Evolutionary conservation across 2,329 filamentous ascomycete species (phyloP), one percentile per base, ranked within the genome.

Genomic region (Colletotrichum navitas): DNA sequence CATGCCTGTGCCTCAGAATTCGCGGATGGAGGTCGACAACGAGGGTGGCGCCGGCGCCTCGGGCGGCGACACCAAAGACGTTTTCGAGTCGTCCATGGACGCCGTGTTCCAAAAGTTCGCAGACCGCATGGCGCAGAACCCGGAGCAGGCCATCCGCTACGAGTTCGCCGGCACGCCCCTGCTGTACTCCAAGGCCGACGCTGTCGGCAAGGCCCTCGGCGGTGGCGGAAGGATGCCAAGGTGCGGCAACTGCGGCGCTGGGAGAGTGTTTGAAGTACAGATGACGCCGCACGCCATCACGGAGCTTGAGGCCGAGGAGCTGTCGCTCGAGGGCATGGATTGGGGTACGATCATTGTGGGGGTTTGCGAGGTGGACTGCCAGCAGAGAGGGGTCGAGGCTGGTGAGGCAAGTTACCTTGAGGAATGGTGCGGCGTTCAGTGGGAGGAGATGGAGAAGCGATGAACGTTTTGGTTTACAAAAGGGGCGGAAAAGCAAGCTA

Each of bases 341-440:
- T 99, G 96, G 96, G 95, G 95, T 0, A 98, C 94, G 0, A 88
- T 99, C 11, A 90, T 99, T 69, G 85, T 98, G 47, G 94, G 90
- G 0, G 94, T 97, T 10, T 99, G 96, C 80, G 89, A 88, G 74
- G 89, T 83, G 78, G 94, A 98, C 80, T 98, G 96, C 79, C 85
- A 87, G 76, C 89, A 90, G 21, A 80, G 81, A 7, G 87, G 88
- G 0, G 86, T 90, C 8, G 81, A 82, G 16, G 84, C 87, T 45
- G 92, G 90, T 0, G 87, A 90, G 77, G 88, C 91, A 0, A 93
- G 91, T 1, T 98, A 97, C 82, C 78, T 94, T 24, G 96, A 98
- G 84, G 96, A 99, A 82, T 99, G 96, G 95, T 91, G 89, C n/a
- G 96, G 95, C 8, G 96, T 98, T 74, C 96, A 99, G 82, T 99